Evolutionary conservation across 768 basidiomycete genomes (phyloP).

Genomic region (Suillus discolor): DNA sequence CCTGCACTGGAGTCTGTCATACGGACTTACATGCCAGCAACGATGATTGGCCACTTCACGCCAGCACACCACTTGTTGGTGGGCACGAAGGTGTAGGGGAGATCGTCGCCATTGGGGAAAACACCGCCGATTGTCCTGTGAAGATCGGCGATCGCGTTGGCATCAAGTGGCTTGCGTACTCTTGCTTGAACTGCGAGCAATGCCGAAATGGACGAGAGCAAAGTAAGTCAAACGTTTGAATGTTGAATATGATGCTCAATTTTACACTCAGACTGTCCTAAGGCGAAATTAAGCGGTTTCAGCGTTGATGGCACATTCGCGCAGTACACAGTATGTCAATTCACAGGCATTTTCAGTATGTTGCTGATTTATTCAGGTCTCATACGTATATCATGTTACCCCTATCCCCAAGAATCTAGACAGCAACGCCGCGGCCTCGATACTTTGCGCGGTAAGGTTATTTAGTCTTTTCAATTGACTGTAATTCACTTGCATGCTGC

Average conservation of each 20-base stretch:
- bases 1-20: constrained; percentile 84
- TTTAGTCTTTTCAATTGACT: constrained; percentile 5
- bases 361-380: constrained; percentile 43
- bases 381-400: constrained; percentile 73
- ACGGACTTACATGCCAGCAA: constrained; percentile 77
- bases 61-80: constrained; percentile 68
- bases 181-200: constrained; percentile 73
- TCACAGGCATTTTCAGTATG: constrained; percentile 14
- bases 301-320: constrained; percentile 78
- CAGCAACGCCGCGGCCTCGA: constrained; percentile 69
- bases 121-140: constrained; percentile 60
- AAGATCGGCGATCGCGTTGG: constrained; percentile 82
- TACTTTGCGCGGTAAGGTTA: constrained; percentile 70
- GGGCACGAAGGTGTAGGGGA: constrained; percentile 87
- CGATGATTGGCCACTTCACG: constrained; percentile 81
- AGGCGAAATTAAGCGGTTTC: constrained; percentile 68
- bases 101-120: constrained; percentile 76
- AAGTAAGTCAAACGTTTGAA: constrained; percentile 42
- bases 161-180: constrained; percentile 79
- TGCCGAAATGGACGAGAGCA: constrained; percentile 80
- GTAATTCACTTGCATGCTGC: background rate
- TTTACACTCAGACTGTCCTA: constrained; percentile 51
- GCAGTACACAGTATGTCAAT: constrained; percentile 55
- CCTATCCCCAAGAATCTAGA: constrained; percentile 72
- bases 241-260: background rate